phyloP scores from a whole-genome alignment of 2,329 filamentous ascomycete species.

The Beauveria caledonica region DNA sequence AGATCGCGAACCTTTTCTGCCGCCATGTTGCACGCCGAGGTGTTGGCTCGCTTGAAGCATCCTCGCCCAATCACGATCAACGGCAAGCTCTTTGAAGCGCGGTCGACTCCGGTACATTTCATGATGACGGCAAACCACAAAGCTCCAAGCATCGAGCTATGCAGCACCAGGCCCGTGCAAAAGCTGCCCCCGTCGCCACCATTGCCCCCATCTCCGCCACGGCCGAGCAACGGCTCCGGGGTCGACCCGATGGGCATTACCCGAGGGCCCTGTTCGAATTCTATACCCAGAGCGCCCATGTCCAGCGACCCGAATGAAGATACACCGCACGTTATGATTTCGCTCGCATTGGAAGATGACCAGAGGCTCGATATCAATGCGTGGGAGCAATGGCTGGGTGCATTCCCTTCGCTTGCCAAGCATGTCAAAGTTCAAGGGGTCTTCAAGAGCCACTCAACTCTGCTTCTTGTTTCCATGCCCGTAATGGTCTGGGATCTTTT shows the following conservation, averaged over 20 bases:
- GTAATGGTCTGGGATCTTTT: slow-evolving; percentile 53
- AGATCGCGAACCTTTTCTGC: slow-evolving; percentile 46
- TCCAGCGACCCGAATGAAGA: slow-evolving; percentile 42
- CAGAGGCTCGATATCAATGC: slow-evolving; percentile 48
- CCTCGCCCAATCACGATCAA: slow-evolving; percentile 49
- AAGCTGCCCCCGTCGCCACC: slow-evolving; percentile 27
- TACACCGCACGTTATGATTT: slow-evolving; percentile 53
- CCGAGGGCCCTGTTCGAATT: slow-evolving; percentile 17
- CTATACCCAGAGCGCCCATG: slow-evolving; percentile 1
- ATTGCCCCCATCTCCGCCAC: slow-evolving; percentile 22
- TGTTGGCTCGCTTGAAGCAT: slow-evolving; percentile 52
- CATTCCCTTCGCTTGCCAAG: slow-evolving; percentile 49
- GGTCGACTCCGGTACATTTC: slow-evolving; percentile 52
- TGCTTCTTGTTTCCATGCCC: slow-evolving; percentile 49
- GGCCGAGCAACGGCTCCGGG: slow-evolving; percentile 16
- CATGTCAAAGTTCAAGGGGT: slow-evolving; percentile 54
- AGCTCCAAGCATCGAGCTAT: slow-evolving; percentile 49
- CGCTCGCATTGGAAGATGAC: slow-evolving; percentile 49
- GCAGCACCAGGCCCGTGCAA: slow-evolving; percentile 21
- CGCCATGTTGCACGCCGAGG: slow-evolving; percentile 53
- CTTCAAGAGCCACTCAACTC: slow-evolving; percentile 53
- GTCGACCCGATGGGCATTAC: slow-evolving; percentile 15
- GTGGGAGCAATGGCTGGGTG: slow-evolving; percentile 49
- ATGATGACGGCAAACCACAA: slow-evolving; percentile 56
- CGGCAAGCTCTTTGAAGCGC: slow-evolving; percentile 48